A percentile compares a stretch with the other conserved stretches of the same genome.
phyloP scores from a whole-genome alignment of 1,284 basidiomycete genomes.

The Bjerkandera adusta region DNA sequence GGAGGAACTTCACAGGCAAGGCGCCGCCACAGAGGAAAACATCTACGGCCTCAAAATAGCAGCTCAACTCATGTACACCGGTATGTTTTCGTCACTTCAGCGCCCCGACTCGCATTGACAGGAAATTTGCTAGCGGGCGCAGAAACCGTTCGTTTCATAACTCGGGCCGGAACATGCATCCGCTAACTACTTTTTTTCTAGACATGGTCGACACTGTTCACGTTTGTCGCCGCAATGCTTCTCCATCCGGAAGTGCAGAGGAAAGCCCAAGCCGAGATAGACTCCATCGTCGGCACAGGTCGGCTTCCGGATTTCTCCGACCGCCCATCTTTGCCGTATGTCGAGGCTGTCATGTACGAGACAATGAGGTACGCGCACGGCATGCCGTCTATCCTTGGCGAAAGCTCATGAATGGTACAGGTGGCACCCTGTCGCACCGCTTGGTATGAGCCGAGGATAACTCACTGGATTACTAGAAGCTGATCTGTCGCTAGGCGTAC shows the following conservation, averaged over 20 bases:
- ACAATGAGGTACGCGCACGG: constrained; percentile 5
- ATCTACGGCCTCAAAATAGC: not conserved
- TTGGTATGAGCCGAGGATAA: not conserved
- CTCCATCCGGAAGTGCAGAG: constrained; percentile 13
- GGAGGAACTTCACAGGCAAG: constrained; percentile 21
- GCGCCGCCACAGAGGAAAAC: constrained; percentile 19
- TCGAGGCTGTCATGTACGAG: constrained; percentile 11
- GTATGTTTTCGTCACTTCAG: not conserved
- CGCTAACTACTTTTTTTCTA: not conserved
- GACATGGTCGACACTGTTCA: constrained; percentile 10
- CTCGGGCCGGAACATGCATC: not conserved
- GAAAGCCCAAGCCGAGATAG: constrained; percentile 16
- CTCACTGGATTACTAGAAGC: too few species aligned
- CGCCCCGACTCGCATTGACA: constrained; percentile 1
- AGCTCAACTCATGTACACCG: constrained; percentile 3
- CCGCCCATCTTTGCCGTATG: constrained; percentile 15
- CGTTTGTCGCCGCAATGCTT: constrained; percentile 15
- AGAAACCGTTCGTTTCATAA: not conserved
- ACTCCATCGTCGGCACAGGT: constrained; percentile 12
- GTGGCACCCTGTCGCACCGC: constrained; percentile 16
- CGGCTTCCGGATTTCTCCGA: constrained; percentile 15
- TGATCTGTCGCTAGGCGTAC: not conserved
- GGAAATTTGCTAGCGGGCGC: constrained; percentile 2
- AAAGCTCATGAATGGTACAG: constrained; percentile 6
- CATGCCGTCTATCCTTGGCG: constrained; percentile 4